Evolutionary conservation across 192 early-diverging fungal species (phyloP).

Genomic region (Coemansia sp.): DNA sequence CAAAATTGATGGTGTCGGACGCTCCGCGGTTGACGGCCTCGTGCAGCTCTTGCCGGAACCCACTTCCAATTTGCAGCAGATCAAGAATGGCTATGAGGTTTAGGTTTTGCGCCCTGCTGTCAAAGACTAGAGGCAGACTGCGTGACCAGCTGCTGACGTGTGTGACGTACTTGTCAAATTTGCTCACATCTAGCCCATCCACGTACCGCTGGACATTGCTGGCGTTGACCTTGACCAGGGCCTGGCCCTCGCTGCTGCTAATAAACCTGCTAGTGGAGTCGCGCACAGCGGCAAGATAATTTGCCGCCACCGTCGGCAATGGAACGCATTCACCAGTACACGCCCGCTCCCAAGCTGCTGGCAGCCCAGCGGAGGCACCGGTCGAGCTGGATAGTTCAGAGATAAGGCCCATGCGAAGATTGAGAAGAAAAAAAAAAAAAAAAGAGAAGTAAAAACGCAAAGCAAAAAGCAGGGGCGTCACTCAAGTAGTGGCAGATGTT

Average conservation of each 20-base stretch:
- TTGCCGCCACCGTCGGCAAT: slow-evolving; percentile 17
- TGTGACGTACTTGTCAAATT: slow-evolving; percentile 39
- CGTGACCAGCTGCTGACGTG: slow-evolving; percentile 50
- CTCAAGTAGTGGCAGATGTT: not conserved
- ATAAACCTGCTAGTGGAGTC: slow-evolving; percentile 30
- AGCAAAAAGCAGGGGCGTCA: not conserved
- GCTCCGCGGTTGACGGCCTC: slow-evolving; percentile 64
- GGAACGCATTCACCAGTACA: slow-evolving; percentile 24
- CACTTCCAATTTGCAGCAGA: slow-evolving; percentile 76
- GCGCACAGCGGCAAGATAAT: slow-evolving; percentile 48
- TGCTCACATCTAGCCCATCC: slow-evolving; percentile 20
- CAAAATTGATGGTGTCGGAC: slow-evolving; percentile 76
- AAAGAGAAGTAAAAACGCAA: not conserved
- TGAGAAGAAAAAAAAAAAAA: not conserved
- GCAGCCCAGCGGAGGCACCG: slow-evolving; percentile 16
- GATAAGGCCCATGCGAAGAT: slow-evolving; percentile 23
- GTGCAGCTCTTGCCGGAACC: slow-evolving; percentile 67
- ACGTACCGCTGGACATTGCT: slow-evolving; percentile 36
- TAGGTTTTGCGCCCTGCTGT: slow-evolving; percentile 69
- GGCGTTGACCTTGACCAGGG: slow-evolving; percentile 39
- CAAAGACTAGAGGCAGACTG: slow-evolving; percentile 76
- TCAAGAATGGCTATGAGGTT: slow-evolving; percentile 74
- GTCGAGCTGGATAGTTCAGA: slow-evolving; percentile 21
- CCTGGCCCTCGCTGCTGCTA: slow-evolving; percentile 9
- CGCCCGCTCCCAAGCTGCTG: slow-evolving; percentile 24